Evolutionary conservation across 768 basidiomycete genomes (phyloP).

Genomic region (Daedalea quercina): DNA sequence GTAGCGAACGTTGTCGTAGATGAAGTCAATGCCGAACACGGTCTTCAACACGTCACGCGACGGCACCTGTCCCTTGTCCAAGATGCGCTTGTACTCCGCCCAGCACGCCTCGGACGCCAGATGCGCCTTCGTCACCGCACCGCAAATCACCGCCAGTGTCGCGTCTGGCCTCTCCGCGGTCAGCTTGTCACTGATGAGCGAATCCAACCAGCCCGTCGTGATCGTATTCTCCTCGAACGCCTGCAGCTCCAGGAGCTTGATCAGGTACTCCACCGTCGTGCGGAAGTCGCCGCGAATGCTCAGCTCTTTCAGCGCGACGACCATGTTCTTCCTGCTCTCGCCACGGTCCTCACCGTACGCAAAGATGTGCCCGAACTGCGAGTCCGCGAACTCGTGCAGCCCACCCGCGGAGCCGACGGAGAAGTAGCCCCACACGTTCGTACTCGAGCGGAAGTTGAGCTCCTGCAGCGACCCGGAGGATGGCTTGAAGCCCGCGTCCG

Average conservation of each 20-base stretch:
- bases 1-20: slow-evolving; percentile 93
- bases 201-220: slow-evolving; percentile 98
- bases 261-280: slow-evolving; percentile 97
- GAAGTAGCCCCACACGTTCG: slow-evolving; percentile 99
- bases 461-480: slow-evolving; percentile 96
- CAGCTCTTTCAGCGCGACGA: slow-evolving; percentile 95
- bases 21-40: slow-evolving; percentile 94
- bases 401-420: slow-evolving; percentile 94
- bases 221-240: slow-evolving; percentile 97
- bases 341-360: slow-evolving; percentile 95
- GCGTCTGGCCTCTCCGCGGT: slow-evolving; percentile 95
- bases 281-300: slow-evolving; percentile 99
- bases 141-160: slow-evolving; percentile 90
- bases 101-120: slow-evolving; percentile 86
- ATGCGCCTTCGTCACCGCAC: slow-evolving; percentile 93
- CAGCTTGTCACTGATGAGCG: slow-evolving; percentile 92
- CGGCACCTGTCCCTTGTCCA: slow-evolving; percentile 98
- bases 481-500: slow-evolving; percentile 99
- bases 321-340: slow-evolving; percentile 98
- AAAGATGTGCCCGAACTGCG: slow-evolving; percentile 99
- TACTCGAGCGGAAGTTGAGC: slow-evolving; percentile 98
- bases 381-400: slow-evolving; percentile 98
- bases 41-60: slow-evolving; percentile 92
- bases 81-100: slow-evolving; percentile 87
- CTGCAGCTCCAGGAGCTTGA: slow-evolving; percentile 93